Evolutionary conservation across 176 grass and related monocot species (phyloP), one percentile per base, ranked within the genome.

Genomic region (maize (Zea mays)): DNA sequence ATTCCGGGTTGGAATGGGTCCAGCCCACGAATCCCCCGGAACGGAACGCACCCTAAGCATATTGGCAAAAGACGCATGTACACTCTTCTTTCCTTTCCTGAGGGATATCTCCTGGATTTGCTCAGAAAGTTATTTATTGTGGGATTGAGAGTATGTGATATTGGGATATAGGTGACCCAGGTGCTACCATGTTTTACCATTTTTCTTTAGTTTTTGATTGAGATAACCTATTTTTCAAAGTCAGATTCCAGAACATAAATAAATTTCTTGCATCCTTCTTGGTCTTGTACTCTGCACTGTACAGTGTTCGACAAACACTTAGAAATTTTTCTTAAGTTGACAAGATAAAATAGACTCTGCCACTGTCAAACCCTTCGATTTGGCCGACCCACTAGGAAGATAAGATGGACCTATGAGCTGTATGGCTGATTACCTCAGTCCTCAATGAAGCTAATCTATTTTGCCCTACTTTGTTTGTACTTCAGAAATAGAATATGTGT

Each of bases 221-320:
- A 75, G 10, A 46, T 57, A 57, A 8, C 3, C 6, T 13, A 3
- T 38, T 65, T 36, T 78, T 38, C 8, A 27, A 39, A 19, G 2
- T 52, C 67, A 72, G 37, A 40, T 64, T 71, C 43, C 10, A 17
- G 50, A 74, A 43, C 65, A 44, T 35, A 36, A 66, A 56, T 14
- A 5, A 13, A 34, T 82, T 63, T 0, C 35, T 44, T 65, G 36
- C 44, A 43, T 44, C 14, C 34, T 63, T 82, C 62, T 54, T 3
- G 5, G 34, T 27, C 3, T 34, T 72, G 1, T 72, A 70, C 12
- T 42, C 0, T 52, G n/a, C 43, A 7, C n/a, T 58, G 17, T n/a
- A 48, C 6, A n/a, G 38, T 34, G 33, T 3, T 69, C 15, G 4
- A 20, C 39, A 37, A 38, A 71, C 27, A 14, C 13, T 16, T 49